Conservation (phyloP, 352 stramenopile species). For the Globisporangium echinulatum region DNA sequence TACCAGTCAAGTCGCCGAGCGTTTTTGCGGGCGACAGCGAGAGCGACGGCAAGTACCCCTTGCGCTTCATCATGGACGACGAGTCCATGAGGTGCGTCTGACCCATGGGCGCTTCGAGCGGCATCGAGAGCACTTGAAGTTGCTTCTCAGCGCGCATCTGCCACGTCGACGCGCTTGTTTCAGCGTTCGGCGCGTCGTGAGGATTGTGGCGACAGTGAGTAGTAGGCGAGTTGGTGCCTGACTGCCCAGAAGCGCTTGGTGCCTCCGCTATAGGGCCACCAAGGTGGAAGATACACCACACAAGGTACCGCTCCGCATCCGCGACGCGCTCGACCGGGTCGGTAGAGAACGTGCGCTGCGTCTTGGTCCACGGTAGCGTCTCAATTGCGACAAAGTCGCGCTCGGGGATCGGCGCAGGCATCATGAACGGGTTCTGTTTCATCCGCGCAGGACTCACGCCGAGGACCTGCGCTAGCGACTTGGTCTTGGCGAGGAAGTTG, state of each 20-base stretch:
- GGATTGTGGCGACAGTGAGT: no score
- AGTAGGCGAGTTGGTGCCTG: background rate
- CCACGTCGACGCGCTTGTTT: slow-evolving; percentile 23
- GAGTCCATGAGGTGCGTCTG: slow-evolving; percentile 61
- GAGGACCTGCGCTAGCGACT: slow-evolving; percentile 37
- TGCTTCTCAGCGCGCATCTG: slow-evolving; percentile 64
- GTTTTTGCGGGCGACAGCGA: slow-evolving; percentile 54
- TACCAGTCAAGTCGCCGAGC: slow-evolving; percentile 49
- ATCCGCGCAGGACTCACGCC: slow-evolving; percentile 49
- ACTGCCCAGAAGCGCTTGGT: background rate
- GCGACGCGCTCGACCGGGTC: slow-evolving; percentile 36
- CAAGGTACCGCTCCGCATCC: slow-evolving; percentile 55
- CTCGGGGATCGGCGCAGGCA: slow-evolving; percentile 56
- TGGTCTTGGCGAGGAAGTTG: slow-evolving; percentile 62
- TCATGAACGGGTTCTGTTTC: slow-evolving; percentile 84
- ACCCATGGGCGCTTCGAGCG: slow-evolving; percentile 43
- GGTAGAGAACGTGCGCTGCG: slow-evolving; percentile 17
- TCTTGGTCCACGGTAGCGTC: slow-evolving; percentile 18
- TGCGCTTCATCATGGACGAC: slow-evolving; percentile 71
- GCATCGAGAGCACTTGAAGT: slow-evolving; percentile 61
- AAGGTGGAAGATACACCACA: slow-evolving; percentile 55
- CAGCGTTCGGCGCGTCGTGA: background rate
- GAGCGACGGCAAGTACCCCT: slow-evolving; percentile 53
- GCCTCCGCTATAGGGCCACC: slow-evolving; percentile 1
- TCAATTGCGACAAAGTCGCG: slow-evolving; percentile 38